Evolutionary conservation across 441 rosid genomes (phyloP).

Genomic region (Pelargonium myrrhifolium): DNA sequence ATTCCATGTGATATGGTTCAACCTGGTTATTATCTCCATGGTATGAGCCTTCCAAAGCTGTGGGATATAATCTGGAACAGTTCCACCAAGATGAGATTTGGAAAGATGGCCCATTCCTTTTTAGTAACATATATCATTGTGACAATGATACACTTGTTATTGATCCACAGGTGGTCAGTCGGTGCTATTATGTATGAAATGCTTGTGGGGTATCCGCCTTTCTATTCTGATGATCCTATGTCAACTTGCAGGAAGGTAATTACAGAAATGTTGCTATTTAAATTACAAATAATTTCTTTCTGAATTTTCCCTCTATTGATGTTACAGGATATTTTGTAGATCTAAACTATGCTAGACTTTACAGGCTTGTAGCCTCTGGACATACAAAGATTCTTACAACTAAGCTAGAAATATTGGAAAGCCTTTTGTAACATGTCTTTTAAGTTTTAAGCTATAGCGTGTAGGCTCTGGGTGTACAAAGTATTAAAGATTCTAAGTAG

Average conservation of each 20-base stretch:
- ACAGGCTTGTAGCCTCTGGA: no score
- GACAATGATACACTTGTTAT: conserved; percentile 13
- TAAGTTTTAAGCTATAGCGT: no score
- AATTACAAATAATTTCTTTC: not conserved
- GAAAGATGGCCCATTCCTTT: not conserved
- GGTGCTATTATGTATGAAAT: conserved; percentile 93
- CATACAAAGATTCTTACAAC: no score
- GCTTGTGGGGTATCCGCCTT: conserved; percentile 29
- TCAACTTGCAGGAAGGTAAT: conserved; percentile 29
- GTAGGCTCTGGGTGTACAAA: no score
- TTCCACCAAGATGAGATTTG: conserved; percentile 2
- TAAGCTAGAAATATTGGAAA: no score
- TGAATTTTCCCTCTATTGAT: not conserved
- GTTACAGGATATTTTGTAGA: no score
- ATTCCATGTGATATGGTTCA: conserved; percentile 1
- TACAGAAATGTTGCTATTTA: not conserved
- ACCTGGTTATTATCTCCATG: not conserved
- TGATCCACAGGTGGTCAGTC: conserved; percentile 18
- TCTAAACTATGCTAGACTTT: no score
- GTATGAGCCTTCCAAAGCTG: conserved; percentile 9
- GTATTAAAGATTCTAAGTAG: not conserved
- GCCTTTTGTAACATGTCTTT: no score
- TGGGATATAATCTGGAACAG: not conserved
- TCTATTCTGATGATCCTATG: conserved; percentile 24
- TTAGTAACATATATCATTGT: conserved; percentile 14